A percentile compares a stretch with the other conserved stretches of the same genome.
These are phyloP conservation scores for Brassica rapa DNA, from an alignment of 345 rosid species.

Conservation along the genomic window DNA sequence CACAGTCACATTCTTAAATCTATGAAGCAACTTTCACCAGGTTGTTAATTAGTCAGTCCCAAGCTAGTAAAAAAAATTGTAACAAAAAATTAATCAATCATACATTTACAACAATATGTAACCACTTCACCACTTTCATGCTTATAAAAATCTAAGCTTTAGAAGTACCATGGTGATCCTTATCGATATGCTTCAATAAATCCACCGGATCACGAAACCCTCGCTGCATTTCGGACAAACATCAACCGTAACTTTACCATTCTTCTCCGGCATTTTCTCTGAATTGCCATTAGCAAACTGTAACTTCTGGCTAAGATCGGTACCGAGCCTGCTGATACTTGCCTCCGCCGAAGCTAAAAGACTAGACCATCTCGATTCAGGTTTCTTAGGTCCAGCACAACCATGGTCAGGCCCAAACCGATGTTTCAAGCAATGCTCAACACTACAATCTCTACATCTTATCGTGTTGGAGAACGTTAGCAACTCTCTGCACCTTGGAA, in stretches of 20 bases:
- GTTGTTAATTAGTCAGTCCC: no score
- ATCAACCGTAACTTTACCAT: constrained; percentile 61
- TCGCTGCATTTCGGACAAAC: constrained; percentile 89
- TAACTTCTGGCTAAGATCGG: constrained; percentile 63
- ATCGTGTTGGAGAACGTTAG: constrained; percentile 86
- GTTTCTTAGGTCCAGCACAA: constrained; percentile 76
- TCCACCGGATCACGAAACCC: constrained; percentile 86
- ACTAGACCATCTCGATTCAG: constrained; percentile 64
- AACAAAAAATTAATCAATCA: no score
- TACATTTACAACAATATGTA: not conserved
- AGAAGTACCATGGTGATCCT: constrained; percentile 82
- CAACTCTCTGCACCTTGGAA: constrained; percentile 74
- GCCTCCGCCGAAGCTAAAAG: constrained; percentile 83
- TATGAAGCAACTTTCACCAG: no score
- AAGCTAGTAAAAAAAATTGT: no score
- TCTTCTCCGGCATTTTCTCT: no score
- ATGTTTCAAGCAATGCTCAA: constrained; percentile 91
- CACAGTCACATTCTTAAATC: no score
- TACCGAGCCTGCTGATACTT: constrained; percentile 62
- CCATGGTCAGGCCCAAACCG: constrained; percentile 88
- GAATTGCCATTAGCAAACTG: constrained; percentile 52
- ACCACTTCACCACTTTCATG: not conserved
- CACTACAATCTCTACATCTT: constrained; percentile 73
- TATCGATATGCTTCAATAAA: constrained; percentile 88
- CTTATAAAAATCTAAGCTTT: constrained; percentile 47